These are phyloP conservation scores for Solanum tacnaense DNA, from an alignment of 257 asterid species.

Conservation along the genomic window DNA sequence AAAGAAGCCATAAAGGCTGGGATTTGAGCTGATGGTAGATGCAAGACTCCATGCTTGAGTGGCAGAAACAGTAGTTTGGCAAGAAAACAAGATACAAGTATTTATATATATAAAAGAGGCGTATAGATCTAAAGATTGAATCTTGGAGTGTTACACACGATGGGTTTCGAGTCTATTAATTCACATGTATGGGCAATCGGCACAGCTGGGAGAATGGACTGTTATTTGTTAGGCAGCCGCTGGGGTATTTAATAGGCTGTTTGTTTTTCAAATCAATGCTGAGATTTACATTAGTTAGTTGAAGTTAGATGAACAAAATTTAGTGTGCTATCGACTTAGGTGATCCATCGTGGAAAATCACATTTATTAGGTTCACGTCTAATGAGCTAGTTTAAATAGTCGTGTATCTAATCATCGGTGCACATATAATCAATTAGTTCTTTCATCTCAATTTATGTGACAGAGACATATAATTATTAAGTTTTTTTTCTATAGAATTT, in stretches of 20 bases:
- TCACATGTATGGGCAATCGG: background rate
- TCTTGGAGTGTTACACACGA: background rate
- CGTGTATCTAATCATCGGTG: no score
- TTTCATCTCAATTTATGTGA: no score
- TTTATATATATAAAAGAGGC: background rate
- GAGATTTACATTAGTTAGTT: background rate
- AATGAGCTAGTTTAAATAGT: no score
- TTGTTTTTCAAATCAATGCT: background rate
- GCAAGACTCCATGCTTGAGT: conserved; percentile 43
- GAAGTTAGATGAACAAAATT: conserved; percentile 23
- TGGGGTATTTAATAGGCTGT: background rate
- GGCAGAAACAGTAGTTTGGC: background rate
- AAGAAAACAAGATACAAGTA: background rate
- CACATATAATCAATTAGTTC: no score
- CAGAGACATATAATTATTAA: no score
- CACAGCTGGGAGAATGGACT: background rate
- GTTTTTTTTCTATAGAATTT: no score
- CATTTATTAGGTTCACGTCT: background rate
- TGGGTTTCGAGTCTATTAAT: no score
- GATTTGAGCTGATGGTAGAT: conserved; percentile 55
- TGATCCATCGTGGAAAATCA: background rate
- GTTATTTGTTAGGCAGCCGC: background rate
- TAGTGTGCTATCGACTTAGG: background rate
- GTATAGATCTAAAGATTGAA: background rate
- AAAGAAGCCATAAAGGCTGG: conserved; percentile 64